Evolutionary conservation across 2,329 filamentous ascomycete species (phyloP), one percentile per base, ranked within the genome.

Genomic region (Clonostachys solani): DNA sequence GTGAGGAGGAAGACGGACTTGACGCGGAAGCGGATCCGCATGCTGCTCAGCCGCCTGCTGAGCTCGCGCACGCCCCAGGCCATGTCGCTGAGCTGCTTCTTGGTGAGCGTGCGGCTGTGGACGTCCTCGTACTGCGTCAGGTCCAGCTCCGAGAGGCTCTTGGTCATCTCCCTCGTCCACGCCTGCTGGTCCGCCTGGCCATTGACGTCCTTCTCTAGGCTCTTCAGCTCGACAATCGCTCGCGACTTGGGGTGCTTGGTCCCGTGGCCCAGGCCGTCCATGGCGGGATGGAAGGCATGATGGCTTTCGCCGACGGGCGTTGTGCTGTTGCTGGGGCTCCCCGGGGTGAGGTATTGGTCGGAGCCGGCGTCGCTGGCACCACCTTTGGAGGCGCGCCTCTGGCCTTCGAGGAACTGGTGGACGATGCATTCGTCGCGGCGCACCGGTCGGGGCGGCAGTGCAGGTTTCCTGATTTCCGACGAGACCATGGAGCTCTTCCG

Each of bases 41-140:
- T 84, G 65, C 84, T 91, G 45, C 89, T 88, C 49, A 97, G 71
- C 50, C 89, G 86, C 60, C 95, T 87, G 33, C 89, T 92, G 49
- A 99, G 73, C 66, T 96, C 90, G 43, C 94, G 79, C 49, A 97
- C 94, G 23, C 92, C 92, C 83, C 92, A 92, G 0, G 92, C 92
- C 92, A 99, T 97, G 58, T 97, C 94, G 13, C 87, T 91, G 40
- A 99, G 76, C 66, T 99, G 90, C 64, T 89, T 91, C 72, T 97
- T 97, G 2, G 92, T 96, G 55, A 97, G 75, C 44, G 96, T 80
- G n/a, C 92, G 80, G 49, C 78, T 83, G 58, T 80, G 77, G 40
- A 77, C 56, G 9, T 66, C 61, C 23, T 65, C 61, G 40, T 61
- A 50, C 47, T 37, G 35, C 17, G 58, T 52, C 12, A 72, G 60